These are phyloP conservation scores for Aegilops longissima DNA, from an alignment of 176 grass and related monocot species.

Conservation along the genomic window DNA sequence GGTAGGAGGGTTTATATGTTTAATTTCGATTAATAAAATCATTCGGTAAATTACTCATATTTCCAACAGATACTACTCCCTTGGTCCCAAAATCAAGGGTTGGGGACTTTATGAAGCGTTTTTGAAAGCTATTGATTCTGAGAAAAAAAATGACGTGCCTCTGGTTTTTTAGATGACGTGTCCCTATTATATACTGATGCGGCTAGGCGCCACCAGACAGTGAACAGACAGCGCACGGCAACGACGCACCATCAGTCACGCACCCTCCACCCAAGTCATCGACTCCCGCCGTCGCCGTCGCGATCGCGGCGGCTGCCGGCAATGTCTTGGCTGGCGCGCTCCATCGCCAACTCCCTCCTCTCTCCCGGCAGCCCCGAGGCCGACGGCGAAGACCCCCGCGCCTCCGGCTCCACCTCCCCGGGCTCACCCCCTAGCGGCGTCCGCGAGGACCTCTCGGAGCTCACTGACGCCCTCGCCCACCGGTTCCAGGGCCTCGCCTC, in stretches of 20 bases:
- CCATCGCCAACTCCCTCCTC: conserved; percentile 63
- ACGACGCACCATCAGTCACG: neutral
- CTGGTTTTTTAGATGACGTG: too few species aligned
- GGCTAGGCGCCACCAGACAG: neutral
- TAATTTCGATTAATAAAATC: too few species aligned
- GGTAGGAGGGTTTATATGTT: too few species aligned
- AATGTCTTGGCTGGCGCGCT: conserved; percentile 92
- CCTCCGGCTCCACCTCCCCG: neutral
- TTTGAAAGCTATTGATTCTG: too few species aligned
- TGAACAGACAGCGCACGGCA: neutral
- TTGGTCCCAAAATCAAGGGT: too few species aligned
- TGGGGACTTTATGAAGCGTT: too few species aligned
- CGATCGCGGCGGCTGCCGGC: conserved; percentile 20
- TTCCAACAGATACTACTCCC: too few species aligned
- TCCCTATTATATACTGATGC: too few species aligned
- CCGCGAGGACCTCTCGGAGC: conserved; percentile 84
- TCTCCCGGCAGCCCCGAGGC: neutral
- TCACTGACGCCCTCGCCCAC: conserved; percentile 63
- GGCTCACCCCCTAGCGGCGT: conserved; percentile 59
- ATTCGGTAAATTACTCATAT: too few species aligned
- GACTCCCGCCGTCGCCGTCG: neutral
- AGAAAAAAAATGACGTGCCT: too few species aligned
- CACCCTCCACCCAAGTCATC: neutral
- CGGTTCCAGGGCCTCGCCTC: conserved; percentile 80
- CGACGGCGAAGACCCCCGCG: neutral